A percentile compares a stretch with the other conserved stretches of the same genome.
Evolutionary conservation across 1,284 basidiomycete species (phyloP).

Genomic region (Ceratobasidium sp.): DNA sequence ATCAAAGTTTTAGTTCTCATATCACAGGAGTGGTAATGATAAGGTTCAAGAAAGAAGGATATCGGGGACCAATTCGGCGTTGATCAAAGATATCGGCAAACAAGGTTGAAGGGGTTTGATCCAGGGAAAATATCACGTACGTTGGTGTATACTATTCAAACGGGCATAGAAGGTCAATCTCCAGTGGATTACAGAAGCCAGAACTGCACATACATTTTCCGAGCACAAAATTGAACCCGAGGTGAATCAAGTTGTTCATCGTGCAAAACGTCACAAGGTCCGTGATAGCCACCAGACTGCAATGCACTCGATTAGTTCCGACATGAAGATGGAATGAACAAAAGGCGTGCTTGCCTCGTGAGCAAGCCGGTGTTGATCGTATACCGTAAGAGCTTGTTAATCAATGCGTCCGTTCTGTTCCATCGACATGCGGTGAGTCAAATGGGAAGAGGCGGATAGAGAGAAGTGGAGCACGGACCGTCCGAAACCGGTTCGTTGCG

Average conservation of each 20-base stretch:
- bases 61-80: neutral
- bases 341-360: slow-evolving; percentile 46
- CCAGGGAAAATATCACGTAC: neutral
- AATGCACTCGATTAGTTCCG: neutral
- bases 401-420: slow-evolving; percentile 49
- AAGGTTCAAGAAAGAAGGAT: neutral
- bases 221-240: slow-evolving; percentile 50
- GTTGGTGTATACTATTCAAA: slow-evolving; percentile 28
- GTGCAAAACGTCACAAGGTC: slow-evolving; percentile 47
- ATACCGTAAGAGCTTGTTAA: slow-evolving; percentile 49
- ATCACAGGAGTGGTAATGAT: too few species aligned
- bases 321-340: neutral
- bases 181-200: neutral
- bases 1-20: too few species aligned
- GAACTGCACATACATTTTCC: slow-evolving; percentile 47
- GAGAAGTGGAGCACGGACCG: slow-evolving; percentile 42
- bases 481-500: slow-evolving; percentile 48
- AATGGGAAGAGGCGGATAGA: neutral
- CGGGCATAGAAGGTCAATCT: slow-evolving; percentile 2
- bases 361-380: slow-evolving; percentile 50
- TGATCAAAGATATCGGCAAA: too few species aligned
- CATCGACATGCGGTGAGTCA: neutral
- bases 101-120: too few species aligned
- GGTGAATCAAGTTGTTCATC: slow-evolving; percentile 48
- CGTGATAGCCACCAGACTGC: slow-evolving; percentile 47